Percentiles rank a stretch among this genome's conserved stretches.
Evolutionary conservation across 208 protist species (phyloP).

Genomic region (Trypanosoma vivax): DNA sequence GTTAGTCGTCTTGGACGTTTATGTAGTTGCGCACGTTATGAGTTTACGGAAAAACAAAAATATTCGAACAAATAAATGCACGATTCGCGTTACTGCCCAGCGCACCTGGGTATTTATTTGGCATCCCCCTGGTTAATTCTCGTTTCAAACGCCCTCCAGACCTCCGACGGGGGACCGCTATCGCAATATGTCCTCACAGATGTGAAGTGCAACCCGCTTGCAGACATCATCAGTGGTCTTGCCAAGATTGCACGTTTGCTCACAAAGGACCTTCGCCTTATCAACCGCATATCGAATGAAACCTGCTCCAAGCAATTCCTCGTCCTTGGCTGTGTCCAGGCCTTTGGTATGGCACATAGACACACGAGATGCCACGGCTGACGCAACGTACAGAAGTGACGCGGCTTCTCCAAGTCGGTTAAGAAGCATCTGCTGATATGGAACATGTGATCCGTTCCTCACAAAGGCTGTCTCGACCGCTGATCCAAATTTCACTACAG

Average conservation of each 20-base stretch:
- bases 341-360: conserved; percentile 65
- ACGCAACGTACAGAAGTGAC: conserved; percentile 67
- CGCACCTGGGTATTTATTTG: no score
- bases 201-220: conserved; percentile 72
- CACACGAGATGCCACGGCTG: conserved; percentile 73
- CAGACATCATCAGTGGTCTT: conserved; percentile 78
- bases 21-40: no score
- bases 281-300: conserved; percentile 62
- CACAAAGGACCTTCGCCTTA: conserved; percentile 34
- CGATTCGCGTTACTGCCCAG: no score
- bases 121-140: not conserved
- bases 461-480: conserved; percentile 80
- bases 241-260: conserved; percentile 68
- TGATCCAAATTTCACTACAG: conserved; percentile 72
- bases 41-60: no score
- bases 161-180: conserved; percentile 13
- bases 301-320: conserved; percentile 55
- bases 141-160: conserved; percentile 9
- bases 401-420: conserved; percentile 79
- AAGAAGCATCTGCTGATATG: conserved; percentile 69
- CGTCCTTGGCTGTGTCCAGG: conserved; percentile 51
- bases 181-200: conserved; percentile 63
- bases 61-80: no score
- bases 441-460: conserved; percentile 55
- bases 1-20: no score